phyloP scores from a whole-genome alignment of 306 rosid species.

The Castanospermum australe region DNA sequence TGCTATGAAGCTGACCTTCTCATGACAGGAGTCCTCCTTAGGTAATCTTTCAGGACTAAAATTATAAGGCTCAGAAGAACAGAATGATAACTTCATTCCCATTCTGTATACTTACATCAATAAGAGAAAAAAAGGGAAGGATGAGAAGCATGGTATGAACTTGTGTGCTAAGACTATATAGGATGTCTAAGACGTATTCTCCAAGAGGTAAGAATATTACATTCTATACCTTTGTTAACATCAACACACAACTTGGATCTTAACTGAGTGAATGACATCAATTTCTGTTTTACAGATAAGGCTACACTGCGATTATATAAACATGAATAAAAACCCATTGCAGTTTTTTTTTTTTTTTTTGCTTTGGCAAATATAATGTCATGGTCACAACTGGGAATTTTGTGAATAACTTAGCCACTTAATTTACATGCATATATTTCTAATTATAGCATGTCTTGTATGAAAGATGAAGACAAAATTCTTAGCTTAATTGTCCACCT shows the following conservation, averaged over 20 bases:
- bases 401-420: background rate
- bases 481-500: background rate
- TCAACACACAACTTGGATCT: background rate
- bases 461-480: background rate
- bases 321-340: background rate
- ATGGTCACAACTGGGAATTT: background rate
- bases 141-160: background rate
- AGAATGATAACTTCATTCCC: constrained; percentile 7
- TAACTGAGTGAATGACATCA: background rate
- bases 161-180: background rate
- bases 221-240: constrained; percentile 17
- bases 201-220: constrained; percentile 1
- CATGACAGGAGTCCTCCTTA: background rate
- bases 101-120: background rate
- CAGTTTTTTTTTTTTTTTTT: background rate
- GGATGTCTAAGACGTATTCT: constrained; percentile 12
- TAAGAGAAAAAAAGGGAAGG: background rate
- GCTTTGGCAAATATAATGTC: background rate
- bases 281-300: background rate
- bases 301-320: background rate
- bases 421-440: background rate
- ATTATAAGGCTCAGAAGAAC: background rate
- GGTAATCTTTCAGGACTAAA: background rate
- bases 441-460: background rate
- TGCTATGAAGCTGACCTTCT: background rate